Percentiles rank a stretch among this genome's conserved stretches.
Conservation (phyloP, 106 monocot genomes). For the Apostasia shenzhenica region DNA sequence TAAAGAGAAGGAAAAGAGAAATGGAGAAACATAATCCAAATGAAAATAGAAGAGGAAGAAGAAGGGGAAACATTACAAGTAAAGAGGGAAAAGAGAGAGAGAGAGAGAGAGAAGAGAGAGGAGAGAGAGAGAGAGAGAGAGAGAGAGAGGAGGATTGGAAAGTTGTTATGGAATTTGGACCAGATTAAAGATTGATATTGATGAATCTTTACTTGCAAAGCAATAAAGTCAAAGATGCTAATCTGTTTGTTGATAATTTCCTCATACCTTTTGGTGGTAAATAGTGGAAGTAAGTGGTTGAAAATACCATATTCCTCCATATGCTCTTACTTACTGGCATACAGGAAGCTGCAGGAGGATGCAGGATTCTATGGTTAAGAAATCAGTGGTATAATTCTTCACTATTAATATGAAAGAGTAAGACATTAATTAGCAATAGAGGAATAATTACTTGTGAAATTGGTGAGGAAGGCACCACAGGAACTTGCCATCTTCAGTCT, state of each 20-base stretch:
- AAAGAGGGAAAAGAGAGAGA: too few relatives aligned
- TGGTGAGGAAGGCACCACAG: constrained; percentile 20
- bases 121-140: too few relatives aligned
- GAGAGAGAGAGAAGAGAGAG: too few relatives aligned
- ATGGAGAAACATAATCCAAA: too few relatives aligned
- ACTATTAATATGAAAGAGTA: background rate
- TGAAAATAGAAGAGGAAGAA: too few relatives aligned
- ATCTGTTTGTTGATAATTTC: constrained; percentile 62
- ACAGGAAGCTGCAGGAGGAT: constrained; percentile 57
- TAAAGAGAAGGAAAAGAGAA: background rate
- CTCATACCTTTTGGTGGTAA: constrained; percentile 74
- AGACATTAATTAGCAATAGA: background rate
- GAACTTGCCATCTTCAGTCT: constrained; percentile 5
- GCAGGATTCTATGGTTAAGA: constrained; percentile 30
- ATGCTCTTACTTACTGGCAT: constrained; percentile 46
- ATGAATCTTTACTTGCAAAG: constrained; percentile 58
- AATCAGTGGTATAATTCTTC: background rate
- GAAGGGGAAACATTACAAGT: too few relatives aligned
- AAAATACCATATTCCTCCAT: constrained; percentile 75
- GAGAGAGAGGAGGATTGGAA: too few relatives aligned
- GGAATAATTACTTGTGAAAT: constrained; percentile 27
- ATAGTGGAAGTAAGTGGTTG: constrained; percentile 48
- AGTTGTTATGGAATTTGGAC: too few relatives aligned
- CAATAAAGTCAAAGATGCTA: constrained; percentile 56
- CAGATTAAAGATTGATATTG: too few relatives aligned